Conservation (phyloP, 1,284 basidiomycete genomes). For the Limonomyces culmigenus region DNA sequence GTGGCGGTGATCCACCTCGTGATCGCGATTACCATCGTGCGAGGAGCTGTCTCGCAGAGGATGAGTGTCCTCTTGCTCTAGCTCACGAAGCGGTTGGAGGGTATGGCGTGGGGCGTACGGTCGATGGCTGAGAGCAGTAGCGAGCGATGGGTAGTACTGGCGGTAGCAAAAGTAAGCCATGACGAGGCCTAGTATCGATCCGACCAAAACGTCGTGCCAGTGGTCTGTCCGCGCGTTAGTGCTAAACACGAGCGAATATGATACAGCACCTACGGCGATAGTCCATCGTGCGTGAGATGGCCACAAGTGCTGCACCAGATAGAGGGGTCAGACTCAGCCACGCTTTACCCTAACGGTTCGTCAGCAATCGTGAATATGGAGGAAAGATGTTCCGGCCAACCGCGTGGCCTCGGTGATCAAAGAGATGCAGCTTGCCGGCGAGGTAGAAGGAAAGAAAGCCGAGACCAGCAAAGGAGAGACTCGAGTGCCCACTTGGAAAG, state of each 20-base stretch:
- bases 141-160: slow-evolving; percentile 59
- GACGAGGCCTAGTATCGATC: slow-evolving; percentile 57
- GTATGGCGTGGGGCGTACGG: slow-evolving; percentile 72
- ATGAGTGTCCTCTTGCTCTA: no score
- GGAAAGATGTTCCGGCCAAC: slow-evolving; percentile 21
- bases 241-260: slow-evolving; percentile 1
- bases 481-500: slow-evolving; percentile 85
- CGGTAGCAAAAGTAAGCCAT: slow-evolving; percentile 71
- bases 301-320: slow-evolving; percentile 69
- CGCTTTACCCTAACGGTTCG: slow-evolving; percentile 43
- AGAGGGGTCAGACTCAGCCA: slow-evolving; percentile 75
- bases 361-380: slow-evolving; percentile 1
- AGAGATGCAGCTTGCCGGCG: slow-evolving; percentile 84
- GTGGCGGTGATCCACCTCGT: no score
- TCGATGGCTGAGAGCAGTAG: slow-evolving; percentile 42
- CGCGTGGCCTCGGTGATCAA: slow-evolving; percentile 67
- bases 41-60: no score
- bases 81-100: no score
- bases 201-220: slow-evolving; percentile 80
- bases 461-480: slow-evolving; percentile 85
- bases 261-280: slow-evolving; percentile 49
- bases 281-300: slow-evolving; percentile 85
- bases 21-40: no score
- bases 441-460: slow-evolving; percentile 83
- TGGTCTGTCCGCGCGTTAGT: slow-evolving; percentile 36